These are phyloP conservation scores for Boletellus emodensis DNA, from an alignment of 768 basidiomycete species.

Conservation along the genomic window DNA sequence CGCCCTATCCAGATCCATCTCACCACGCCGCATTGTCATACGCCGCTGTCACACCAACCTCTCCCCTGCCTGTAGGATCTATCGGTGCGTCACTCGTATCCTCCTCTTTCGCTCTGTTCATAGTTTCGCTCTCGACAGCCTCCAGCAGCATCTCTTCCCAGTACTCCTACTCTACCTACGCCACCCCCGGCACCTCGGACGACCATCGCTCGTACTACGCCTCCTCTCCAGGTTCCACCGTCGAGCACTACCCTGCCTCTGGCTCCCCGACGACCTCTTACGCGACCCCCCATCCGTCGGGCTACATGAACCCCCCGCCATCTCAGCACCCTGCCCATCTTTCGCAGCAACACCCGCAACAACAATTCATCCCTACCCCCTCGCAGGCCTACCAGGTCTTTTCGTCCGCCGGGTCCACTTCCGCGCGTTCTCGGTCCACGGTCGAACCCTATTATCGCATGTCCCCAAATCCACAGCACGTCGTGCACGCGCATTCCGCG, in stretches of 20 bases:
- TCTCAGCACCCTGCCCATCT: conserved; percentile 17
- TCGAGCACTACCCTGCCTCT: conserved; percentile 23
- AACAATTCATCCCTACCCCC: conserved; percentile 48
- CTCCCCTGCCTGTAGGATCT: conserved; percentile 18
- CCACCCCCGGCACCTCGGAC: conserved; percentile 15
- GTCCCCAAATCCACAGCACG: conserved; percentile 37
- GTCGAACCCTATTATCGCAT: conserved; percentile 39
- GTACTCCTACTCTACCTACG: conserved; percentile 20
- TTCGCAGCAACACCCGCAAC: conserved; percentile 18
- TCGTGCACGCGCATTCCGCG: conserved; percentile 11
- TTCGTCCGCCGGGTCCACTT: conserved; percentile 25
- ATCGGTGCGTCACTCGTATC: conserved; percentile 25
- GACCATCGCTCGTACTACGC: conserved; percentile 26
- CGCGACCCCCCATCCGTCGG: conserved; percentile 14
- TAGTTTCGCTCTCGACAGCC: conserved; percentile 15
- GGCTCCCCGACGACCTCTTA: conserved; percentile 21
- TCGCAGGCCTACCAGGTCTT: conserved; percentile 40
- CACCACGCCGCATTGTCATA: conserved; percentile 25
- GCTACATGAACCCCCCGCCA: conserved; percentile 12
- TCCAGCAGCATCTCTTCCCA: conserved; percentile 16
- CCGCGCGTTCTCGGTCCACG: conserved; percentile 27
- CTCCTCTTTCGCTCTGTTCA: conserved; percentile 6
- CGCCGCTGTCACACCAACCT: conserved; percentile 21
- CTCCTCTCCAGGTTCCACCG: conserved; percentile 8
- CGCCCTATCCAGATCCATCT: conserved; percentile 24